Percentiles rank a stretch among this genome's conserved stretches.
phyloP scores from a whole-genome alignment of 2,329 filamentous ascomycete genomes.

The Ophiostoma quercus region DNA sequence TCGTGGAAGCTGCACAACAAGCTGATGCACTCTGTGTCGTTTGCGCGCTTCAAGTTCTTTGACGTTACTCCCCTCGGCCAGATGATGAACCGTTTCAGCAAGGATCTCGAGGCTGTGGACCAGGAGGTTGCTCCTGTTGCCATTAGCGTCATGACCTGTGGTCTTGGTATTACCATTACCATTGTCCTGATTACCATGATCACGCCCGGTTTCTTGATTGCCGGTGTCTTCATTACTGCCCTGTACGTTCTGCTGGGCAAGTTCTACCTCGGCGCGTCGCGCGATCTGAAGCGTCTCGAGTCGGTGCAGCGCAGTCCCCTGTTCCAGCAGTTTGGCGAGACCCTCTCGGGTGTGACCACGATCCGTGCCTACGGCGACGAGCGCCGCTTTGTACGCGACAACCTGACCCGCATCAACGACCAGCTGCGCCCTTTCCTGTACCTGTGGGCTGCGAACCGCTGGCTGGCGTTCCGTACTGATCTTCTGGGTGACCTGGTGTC shows the following conservation, averaged over 20 bases:
- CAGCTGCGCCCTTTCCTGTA: conserved; percentile 94
- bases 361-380: conserved; percentile 96
- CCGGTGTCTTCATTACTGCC: conserved; percentile 75
- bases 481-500: conserved; percentile 83
- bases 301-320: conserved; percentile 90
- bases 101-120: conserved; percentile 90
- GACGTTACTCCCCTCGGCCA: conserved; percentile 93
- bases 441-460: conserved; percentile 93
- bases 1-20: conserved; percentile 77
- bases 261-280: conserved; percentile 88
- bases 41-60: conserved; percentile 96
- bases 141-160: conserved; percentile 65
- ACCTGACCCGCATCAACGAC: conserved; percentile 78
- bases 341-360: conserved; percentile 86
- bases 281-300: conserved; percentile 90
- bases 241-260: conserved; percentile 78
- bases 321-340: conserved; percentile 98
- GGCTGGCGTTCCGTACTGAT: conserved; percentile 90
- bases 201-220: conserved; percentile 84
- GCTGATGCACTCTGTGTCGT: conserved; percentile 71
- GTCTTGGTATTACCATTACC: conserved; percentile 69
- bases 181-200: conserved; percentile 81
- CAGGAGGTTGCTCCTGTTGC: conserved; percentile 93
- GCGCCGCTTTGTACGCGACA: conserved; percentile 87
- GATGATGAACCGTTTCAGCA: conserved; percentile 97